Conservation (phyloP, 495 filamentous ascomycete genomes). For the Parathielavia hyrcaniae region DNA sequence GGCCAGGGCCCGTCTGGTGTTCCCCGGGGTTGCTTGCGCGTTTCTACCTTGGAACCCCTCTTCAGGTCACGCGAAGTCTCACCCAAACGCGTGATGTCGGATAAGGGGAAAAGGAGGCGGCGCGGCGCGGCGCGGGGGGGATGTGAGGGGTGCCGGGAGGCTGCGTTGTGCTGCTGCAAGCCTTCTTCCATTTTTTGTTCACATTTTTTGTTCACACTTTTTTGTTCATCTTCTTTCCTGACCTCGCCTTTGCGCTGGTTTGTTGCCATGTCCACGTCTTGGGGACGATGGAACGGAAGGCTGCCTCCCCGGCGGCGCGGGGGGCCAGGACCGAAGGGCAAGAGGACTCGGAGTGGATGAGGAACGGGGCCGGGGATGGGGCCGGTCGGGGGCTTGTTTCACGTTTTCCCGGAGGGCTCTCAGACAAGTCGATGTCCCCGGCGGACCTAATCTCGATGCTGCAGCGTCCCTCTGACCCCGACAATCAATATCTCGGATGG, state of each 20-base stretch:
- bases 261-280: neutral
- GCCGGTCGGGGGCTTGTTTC: neutral
- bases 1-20: no score
- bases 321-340: neutral
- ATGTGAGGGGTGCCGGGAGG: neutral
- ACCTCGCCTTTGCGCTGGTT: neutral
- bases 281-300: constrained; percentile 2
- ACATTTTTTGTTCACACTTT: neutral
- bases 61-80: neutral
- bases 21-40: neutral
- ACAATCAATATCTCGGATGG: constrained; percentile 9
- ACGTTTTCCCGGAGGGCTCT: neutral
- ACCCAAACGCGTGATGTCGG: constrained; percentile 2
- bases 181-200: neutral
- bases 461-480: constrained; percentile 17
- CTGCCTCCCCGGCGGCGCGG: constrained; percentile 2
- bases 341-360: no score
- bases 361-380: neutral
- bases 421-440: constrained; percentile 9
- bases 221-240: neutral
- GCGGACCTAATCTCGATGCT: constrained; percentile 29
- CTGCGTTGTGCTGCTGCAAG: no score
- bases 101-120: neutral
- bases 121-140: no score
- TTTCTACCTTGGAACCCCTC: neutral